Evolutionary conservation across 2,329 filamentous ascomycete species (phyloP).

Genomic region (Fusarium sp.): DNA sequence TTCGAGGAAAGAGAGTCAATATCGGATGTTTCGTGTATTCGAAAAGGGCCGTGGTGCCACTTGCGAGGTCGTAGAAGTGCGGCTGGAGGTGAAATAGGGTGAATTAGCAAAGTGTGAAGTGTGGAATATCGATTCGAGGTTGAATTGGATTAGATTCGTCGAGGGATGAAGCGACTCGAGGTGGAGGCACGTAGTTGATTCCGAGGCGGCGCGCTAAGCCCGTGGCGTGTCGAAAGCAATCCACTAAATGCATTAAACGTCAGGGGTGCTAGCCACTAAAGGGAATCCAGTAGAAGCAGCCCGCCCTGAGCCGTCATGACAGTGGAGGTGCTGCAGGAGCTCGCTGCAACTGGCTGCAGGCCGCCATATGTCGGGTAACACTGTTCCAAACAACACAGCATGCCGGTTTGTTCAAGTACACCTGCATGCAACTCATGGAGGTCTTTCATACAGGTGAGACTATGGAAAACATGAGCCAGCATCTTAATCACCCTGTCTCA

Average conservation of each 20-base stretch:
- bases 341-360: neutral
- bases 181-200: constrained; percentile 20
- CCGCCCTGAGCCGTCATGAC: constrained; percentile 10
- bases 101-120: constrained; percentile 23
- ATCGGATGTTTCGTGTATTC: neutral
- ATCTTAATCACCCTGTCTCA: neutral
- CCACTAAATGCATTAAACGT: constrained; percentile 30
- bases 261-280: constrained; percentile 8
- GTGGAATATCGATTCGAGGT: constrained; percentile 32
- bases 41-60: neutral
- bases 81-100: constrained; percentile 4
- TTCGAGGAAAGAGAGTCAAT: neutral
- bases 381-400: neutral
- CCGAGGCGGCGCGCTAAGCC: constrained; percentile 37
- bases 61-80: constrained; percentile 3
- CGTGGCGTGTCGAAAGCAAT: constrained; percentile 38
- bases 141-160: constrained; percentile 23
- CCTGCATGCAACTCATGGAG: neutral
- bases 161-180: constrained; percentile 33
- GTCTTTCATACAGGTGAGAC: neutral
- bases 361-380: neutral
- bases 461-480: no score
- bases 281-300: constrained; percentile 6
- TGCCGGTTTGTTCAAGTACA: neutral
- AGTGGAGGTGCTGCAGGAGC: neutral